These are phyloP conservation scores for Chlamydomonas reinhardtii DNA, from an alignment of 163 green algal genomes.

Conservation along the genomic window DNA sequence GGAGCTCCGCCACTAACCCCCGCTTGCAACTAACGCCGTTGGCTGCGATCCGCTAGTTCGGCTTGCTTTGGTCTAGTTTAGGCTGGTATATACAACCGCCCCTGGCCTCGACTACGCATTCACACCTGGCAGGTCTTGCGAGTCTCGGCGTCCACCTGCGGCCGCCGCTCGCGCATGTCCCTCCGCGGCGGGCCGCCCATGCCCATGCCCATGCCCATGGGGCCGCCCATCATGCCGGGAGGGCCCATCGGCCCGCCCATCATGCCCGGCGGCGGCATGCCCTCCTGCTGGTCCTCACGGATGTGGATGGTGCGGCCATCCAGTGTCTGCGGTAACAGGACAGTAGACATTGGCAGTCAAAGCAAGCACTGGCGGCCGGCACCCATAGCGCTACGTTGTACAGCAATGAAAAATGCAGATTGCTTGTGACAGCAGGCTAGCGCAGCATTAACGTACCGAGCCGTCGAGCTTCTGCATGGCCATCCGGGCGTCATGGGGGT, in stretches of 20 bases:
- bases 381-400: too few relatives aligned
- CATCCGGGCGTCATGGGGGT: conserved; percentile 66
- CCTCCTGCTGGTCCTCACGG: conserved; percentile 80
- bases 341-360: neutral
- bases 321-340: conserved; percentile 56
- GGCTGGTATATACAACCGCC: too few relatives aligned
- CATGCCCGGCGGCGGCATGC: conserved; percentile 20
- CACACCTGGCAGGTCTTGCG: conserved; percentile 42
- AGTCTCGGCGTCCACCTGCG: conserved; percentile 45
- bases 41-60: too few relatives aligned
- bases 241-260: conserved; percentile 16
- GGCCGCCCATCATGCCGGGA: conserved; percentile 48
- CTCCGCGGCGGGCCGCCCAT: neutral
- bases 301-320: conserved; percentile 78
- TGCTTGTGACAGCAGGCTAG: too few relatives aligned
- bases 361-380: too few relatives aligned
- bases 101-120: too few relatives aligned
- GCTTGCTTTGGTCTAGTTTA: too few relatives aligned
- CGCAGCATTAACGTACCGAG: conserved; percentile 60
- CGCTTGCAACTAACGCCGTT: too few relatives aligned
- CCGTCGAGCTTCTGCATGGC: conserved; percentile 79
- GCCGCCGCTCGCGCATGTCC: neutral
- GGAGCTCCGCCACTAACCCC: too few relatives aligned
- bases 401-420: too few relatives aligned
- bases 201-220: conserved; percentile 59